These are phyloP conservation scores for Trichoderma aggressivum DNA, from an alignment of 2,329 filamentous ascomycete genomes.

Conservation along the genomic window DNA sequence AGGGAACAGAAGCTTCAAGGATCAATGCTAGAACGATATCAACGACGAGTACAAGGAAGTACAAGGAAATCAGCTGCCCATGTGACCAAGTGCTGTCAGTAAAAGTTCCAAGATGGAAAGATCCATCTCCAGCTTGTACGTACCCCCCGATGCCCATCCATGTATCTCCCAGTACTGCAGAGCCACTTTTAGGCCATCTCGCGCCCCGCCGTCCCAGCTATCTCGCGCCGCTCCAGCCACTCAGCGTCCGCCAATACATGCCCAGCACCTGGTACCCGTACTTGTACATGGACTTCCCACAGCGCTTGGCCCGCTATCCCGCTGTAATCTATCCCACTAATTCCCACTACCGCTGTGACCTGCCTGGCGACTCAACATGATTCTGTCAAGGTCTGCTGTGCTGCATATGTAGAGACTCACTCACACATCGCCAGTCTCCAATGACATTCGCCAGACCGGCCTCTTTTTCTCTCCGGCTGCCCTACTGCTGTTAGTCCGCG, in stretches of 20 bases:
- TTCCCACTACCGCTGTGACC: slow-evolving; percentile 14
- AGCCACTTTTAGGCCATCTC: neutral
- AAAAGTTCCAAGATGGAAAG: neutral
- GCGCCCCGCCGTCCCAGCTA: neutral
- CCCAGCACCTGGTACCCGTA: neutral
- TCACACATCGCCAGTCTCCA: neutral
- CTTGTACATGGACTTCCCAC: neutral
- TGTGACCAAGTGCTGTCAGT: neutral
- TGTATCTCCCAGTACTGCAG: neutral
- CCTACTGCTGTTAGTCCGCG: neutral
- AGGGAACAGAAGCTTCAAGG: neutral
- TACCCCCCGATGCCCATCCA: neutral
- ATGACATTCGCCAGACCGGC: neutral
- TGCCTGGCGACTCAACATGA: slow-evolving; percentile 6
- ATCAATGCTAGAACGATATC: neutral
- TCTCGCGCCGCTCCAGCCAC: neutral
- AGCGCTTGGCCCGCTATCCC: neutral
- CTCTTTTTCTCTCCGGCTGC: neutral
- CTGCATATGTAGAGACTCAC: neutral
- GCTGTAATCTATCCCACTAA: neutral
- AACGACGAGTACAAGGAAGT: too few relatives aligned
- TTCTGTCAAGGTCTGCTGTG: neutral
- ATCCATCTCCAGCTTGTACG: neutral
- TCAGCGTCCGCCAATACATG: neutral
- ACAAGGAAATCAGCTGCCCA: neutral